Base-by-base conservation (phyloP, 1,284 basidiomycete species). In the Prillingera fragicola region DNA sequence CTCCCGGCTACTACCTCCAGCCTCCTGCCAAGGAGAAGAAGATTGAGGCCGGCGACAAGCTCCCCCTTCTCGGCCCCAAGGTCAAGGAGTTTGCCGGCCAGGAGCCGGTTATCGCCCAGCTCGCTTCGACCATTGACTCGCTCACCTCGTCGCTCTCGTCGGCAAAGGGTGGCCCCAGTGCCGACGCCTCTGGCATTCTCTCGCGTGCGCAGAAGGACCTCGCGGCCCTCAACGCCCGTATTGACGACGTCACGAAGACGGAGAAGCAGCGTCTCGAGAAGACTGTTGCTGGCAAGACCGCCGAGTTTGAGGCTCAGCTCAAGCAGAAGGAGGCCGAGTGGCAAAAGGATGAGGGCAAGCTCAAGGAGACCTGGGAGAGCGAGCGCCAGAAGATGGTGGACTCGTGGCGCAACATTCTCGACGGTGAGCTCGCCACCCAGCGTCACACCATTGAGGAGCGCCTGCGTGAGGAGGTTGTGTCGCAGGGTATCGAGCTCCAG, bases 401-500 rank as follows among this genome's bases (percentile, higher is more conserved):
- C 45, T 79, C 80, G 7, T 97, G 94, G 75, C 82, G 88, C 55
- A 80, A 82, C 65, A 92, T 88, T 69, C 78, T 98, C 23, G 82
- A 92, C 50, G 74, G 78, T 23, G 94, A 98, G 73, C 77, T 98
- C 35, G 80, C 81, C 60, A 83, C 82, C 4, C 94, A 97, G 72
- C 87, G 86, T 40, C 84, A 90, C 62, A 79, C 95, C 57, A 95
- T 98, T 71, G 92, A 97, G 66, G 81, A 94, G 72, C 80, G 89
- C 35, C 77, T 98, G 52, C 87, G 85, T 67, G 88, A 95, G 67
- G 92, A 95, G 68, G 90, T 98, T 47, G 80, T 97, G 36, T 85
- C 90, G 5, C 92, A 97, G 69, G 94, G 92, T 18, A 90, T 99
- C 58, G 94, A 97, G 74, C 81, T 97, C 34, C 94, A 98, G 70